Conservation (phyloP, 805 yeast species). For the Suhomyces canberraensis region DNA sequence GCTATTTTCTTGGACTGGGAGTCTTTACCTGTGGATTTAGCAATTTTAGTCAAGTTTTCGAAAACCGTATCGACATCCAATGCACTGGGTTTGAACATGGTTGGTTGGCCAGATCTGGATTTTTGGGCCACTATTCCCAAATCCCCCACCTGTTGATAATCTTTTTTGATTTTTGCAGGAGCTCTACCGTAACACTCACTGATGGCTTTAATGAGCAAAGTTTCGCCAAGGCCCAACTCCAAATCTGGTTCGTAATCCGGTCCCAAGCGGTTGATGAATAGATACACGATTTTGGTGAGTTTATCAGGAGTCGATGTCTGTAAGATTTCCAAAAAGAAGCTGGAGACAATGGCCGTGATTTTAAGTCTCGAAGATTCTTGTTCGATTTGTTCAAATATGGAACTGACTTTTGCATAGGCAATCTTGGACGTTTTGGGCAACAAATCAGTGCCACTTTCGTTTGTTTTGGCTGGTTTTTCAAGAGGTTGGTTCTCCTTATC, state of each 20-base stretch:
- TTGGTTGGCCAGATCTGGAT: constrained; percentile 80
- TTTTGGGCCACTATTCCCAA: constrained; percentile 84
- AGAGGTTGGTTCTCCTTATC: too few relatives aligned
- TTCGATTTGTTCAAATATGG: constrained; percentile 75
- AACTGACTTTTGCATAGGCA: constrained; percentile 45
- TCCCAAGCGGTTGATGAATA: constrained; percentile 84
- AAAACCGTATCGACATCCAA: constrained; percentile 74
- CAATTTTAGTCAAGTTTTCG: constrained; percentile 69
- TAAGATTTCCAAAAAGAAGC: constrained; percentile 65
- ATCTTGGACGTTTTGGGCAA: constrained; percentile 15
- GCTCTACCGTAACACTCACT: constrained; percentile 88
- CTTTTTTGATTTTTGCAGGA: constrained; percentile 62
- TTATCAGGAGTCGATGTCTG: constrained; percentile 40
- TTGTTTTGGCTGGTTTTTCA: too few relatives aligned
- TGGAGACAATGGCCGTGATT: constrained; percentile 71
- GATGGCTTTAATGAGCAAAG: constrained; percentile 80
- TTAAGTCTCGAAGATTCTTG: constrained; percentile 78
- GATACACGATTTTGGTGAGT: constrained; percentile 70
- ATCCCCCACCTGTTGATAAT: constrained; percentile 81
- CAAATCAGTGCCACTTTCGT: too few relatives aligned
- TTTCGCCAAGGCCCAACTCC: constrained; percentile 92
- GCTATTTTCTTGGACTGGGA: constrained; percentile 78
- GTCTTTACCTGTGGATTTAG: constrained; percentile 71
- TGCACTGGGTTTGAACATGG: constrained; percentile 90
- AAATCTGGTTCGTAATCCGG: constrained; percentile 92